Conservation (phyloP, 208 protist genomes). For the Trypanosoma conorhini region DNA sequence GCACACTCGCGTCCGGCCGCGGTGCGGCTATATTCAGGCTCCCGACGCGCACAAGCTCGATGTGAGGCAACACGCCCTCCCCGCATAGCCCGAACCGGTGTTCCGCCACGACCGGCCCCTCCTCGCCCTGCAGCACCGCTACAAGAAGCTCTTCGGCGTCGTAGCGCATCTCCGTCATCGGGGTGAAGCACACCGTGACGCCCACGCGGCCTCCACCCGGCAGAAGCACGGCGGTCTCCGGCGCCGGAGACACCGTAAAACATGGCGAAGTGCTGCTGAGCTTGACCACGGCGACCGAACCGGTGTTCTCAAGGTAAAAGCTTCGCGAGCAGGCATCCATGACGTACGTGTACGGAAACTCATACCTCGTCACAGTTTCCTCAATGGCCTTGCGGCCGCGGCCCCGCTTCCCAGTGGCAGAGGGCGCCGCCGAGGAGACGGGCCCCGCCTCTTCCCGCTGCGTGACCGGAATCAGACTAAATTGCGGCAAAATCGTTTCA, state of each 20-base stretch:
- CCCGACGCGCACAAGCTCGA: conserved; percentile 60
- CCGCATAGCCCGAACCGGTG: conserved; percentile 57
- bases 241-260: conserved; percentile 43
- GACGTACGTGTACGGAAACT: conserved; percentile 66
- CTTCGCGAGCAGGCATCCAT: conserved; percentile 34
- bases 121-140: conserved; percentile 40
- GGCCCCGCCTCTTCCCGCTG: neutral
- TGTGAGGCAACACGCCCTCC: conserved; percentile 63
- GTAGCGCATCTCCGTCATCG: conserved; percentile 52
- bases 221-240: conserved; percentile 36
- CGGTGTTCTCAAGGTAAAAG: conserved; percentile 78
- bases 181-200: conserved; percentile 61
- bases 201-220: conserved; percentile 37
- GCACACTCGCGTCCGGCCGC: conserved; percentile 16
- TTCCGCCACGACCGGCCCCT: conserved; percentile 47
- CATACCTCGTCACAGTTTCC: conserved; percentile 8
- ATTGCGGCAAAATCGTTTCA: conserved; percentile 58
- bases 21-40: conserved; percentile 31
- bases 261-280: conserved; percentile 54
- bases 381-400: neutral
- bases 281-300: conserved; percentile 64
- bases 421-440: neutral
- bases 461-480: conserved; percentile 39
- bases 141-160: conserved; percentile 45
- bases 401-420: neutral